Evolutionary conservation across 1,284 basidiomycete genomes (phyloP).

Genomic region (Boletus mariae): DNA sequence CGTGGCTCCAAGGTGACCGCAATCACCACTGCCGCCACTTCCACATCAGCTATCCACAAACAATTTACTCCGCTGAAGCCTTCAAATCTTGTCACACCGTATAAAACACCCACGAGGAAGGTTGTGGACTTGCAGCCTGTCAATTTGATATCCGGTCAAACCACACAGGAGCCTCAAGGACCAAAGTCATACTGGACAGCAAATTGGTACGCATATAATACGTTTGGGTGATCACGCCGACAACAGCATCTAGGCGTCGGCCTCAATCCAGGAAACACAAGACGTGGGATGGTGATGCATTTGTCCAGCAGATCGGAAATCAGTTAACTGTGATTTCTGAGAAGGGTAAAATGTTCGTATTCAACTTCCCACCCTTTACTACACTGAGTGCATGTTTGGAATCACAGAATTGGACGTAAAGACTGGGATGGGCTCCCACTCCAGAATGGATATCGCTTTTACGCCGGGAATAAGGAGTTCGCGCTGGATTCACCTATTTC

Average conservation of each 20-base stretch:
- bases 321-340: slow-evolving; percentile 65
- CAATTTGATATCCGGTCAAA: slow-evolving; percentile 30
- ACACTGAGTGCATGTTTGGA: slow-evolving; percentile 10
- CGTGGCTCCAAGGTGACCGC: slow-evolving; percentile 27
- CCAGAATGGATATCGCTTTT: slow-evolving; percentile 45
- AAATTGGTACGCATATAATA: slow-evolving; percentile 51
- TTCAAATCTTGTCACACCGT: slow-evolving; percentile 31
- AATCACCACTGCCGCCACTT: slow-evolving; percentile 12
- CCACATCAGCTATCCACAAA: slow-evolving; percentile 32
- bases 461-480: slow-evolving; percentile 59
- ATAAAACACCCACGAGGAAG: slow-evolving; percentile 27
- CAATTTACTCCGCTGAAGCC: slow-evolving; percentile 45
- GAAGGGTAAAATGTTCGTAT: slow-evolving; percentile 57
- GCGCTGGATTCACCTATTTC: slow-evolving; percentile 53
- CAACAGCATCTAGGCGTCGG: slow-evolving; percentile 56
- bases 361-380: slow-evolving; percentile 3
- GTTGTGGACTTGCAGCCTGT: slow-evolving; percentile 43
- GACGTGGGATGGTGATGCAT: slow-evolving; percentile 84
- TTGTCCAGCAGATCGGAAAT: slow-evolving; percentile 47
- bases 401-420: slow-evolving; percentile 56
- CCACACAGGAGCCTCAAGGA: slow-evolving; percentile 7
- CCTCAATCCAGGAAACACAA: slow-evolving; percentile 80
- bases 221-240: background rate
- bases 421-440: slow-evolving; percentile 58
- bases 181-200: slow-evolving; percentile 56